Conservation (phyloP, 179 eudicot genomes). For the Pouteria campechiana region DNA sequence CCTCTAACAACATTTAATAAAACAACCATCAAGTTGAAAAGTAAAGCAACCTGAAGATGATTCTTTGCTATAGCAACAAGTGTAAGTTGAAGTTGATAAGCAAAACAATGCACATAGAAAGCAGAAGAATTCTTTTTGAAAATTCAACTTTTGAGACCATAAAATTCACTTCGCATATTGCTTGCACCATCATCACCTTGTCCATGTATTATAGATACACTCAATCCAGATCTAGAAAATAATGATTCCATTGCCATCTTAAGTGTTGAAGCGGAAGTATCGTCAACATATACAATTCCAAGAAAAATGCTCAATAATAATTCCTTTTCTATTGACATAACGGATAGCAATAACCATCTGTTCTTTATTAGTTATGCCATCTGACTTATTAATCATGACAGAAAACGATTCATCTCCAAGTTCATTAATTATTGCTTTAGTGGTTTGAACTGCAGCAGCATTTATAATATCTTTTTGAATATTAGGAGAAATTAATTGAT, state of each 20-base stretch:
- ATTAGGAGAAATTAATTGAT: background rate
- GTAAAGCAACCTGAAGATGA: constrained; percentile 2
- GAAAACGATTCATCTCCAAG: constrained; percentile 2
- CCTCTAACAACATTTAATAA: constrained; percentile 19
- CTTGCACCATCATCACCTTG: constrained; percentile 24
- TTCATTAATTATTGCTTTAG: background rate
- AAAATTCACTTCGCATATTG: constrained; percentile 6
- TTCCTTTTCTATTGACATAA: background rate
- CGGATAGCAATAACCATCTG: background rate
- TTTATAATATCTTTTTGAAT: constrained; percentile 4
- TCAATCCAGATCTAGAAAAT: constrained; percentile 4
- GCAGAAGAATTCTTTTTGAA: constrained; percentile 6
- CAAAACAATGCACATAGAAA: constrained; percentile 14
- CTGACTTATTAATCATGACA: constrained; percentile 1
- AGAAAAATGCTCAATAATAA: no score
- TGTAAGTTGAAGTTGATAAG: constrained; percentile 20
- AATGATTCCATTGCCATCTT: constrained; percentile 3
- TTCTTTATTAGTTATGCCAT: background rate
- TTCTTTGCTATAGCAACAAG: constrained; percentile 16
- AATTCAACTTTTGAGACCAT: constrained; percentile 9
- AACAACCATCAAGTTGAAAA: constrained; percentile 6
- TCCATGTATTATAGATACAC: constrained; percentile 5
- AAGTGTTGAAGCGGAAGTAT: background rate
- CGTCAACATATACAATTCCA: constrained; percentile 4
- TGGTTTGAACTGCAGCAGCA: background rate